These are phyloP conservation scores for Meripilus lineatus DNA, from an alignment of 1,284 basidiomycete species.

Conservation along the genomic window DNA sequence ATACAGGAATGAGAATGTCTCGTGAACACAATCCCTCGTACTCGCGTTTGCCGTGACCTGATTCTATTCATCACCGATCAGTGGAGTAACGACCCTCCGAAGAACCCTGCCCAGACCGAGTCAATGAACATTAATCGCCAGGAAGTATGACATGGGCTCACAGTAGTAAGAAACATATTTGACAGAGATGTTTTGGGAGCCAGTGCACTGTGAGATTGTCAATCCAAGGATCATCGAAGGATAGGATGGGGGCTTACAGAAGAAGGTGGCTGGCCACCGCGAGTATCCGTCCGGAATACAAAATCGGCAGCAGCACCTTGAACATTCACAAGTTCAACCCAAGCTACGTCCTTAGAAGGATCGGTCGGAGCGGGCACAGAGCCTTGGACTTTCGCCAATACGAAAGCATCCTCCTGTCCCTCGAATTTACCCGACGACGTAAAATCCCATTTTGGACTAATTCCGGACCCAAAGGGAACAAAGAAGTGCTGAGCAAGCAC, in stretches of 20 bases:
- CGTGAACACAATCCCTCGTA: no score
- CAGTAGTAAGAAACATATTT: conserved; percentile 28
- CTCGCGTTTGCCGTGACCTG: no score
- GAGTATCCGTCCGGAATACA: conserved; percentile 54
- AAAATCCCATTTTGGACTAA: conserved; percentile 57
- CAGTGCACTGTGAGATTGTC: conserved; percentile 18
- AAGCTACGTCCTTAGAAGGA: conserved; percentile 43
- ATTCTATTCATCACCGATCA: no score
- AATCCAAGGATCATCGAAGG: not conserved
- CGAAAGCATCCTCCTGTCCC: conserved; percentile 43
- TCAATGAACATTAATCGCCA: not conserved
- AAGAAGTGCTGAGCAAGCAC: conserved; percentile 56
- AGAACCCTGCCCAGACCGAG: conserved; percentile 11
- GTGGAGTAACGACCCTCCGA: conserved; percentile 10
- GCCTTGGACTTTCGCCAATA: conserved; percentile 40
- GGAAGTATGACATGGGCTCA: conserved; percentile 12
- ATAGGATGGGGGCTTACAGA: conserved; percentile 30
- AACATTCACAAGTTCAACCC: conserved; percentile 46
- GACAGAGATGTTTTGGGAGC: conserved; percentile 22
- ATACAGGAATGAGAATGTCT: no score
- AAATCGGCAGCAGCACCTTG: conserved; percentile 41
- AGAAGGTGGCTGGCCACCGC: conserved; percentile 58
- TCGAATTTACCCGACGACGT: conserved; percentile 31
- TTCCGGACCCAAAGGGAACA: conserved; percentile 35
- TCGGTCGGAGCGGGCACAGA: conserved; percentile 42